Percentiles rank a stretch among this genome's conserved stretches.
Conservation (phyloP, 768 basidiomycete genomes). For the Paxillus rubicundulus region DNA sequence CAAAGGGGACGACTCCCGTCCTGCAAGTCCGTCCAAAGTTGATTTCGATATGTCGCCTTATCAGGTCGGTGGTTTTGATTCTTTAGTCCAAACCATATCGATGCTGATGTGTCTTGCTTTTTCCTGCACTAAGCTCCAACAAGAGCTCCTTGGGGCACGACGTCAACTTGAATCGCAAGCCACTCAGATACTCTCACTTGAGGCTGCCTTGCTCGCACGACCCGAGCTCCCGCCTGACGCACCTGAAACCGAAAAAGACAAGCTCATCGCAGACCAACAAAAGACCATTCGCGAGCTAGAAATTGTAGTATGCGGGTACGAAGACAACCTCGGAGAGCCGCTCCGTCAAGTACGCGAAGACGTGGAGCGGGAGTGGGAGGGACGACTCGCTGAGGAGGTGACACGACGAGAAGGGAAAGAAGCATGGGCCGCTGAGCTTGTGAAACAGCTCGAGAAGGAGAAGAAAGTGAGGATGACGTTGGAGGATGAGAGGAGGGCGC, state of each 20-base stretch:
- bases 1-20: constrained; percentile 68
- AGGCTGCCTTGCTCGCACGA: constrained; percentile 70
- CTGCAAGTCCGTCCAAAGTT: constrained; percentile 81
- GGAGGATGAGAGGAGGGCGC: constrained; percentile 74
- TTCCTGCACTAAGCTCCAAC: constrained; percentile 60
- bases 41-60: constrained; percentile 90
- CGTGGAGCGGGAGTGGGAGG: constrained; percentile 71
- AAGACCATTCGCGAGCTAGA: constrained; percentile 80
- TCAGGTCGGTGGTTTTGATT: constrained; percentile 45
- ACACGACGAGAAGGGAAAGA: constrained; percentile 66
- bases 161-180: constrained; percentile 78
- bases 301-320: constrained; percentile 64
- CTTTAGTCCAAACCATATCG: not conserved
- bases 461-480: constrained; percentile 65
- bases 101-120: not conserved
- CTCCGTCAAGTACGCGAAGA: constrained; percentile 65
- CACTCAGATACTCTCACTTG: constrained; percentile 79
- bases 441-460: constrained; percentile 76
- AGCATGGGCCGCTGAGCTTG: constrained; percentile 70
- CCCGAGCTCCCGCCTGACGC: constrained; percentile 65
- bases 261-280: constrained; percentile 66
- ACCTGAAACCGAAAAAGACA: constrained; percentile 71
- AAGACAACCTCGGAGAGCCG: constrained; percentile 70
- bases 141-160: constrained; percentile 79
- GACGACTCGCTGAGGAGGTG: constrained; percentile 55